Evolutionary conservation across 108 stramenopile genomes (phyloP), one percentile per base, ranked within the genome.

Genomic region (Pseudonitzschia multistriata): DNA sequence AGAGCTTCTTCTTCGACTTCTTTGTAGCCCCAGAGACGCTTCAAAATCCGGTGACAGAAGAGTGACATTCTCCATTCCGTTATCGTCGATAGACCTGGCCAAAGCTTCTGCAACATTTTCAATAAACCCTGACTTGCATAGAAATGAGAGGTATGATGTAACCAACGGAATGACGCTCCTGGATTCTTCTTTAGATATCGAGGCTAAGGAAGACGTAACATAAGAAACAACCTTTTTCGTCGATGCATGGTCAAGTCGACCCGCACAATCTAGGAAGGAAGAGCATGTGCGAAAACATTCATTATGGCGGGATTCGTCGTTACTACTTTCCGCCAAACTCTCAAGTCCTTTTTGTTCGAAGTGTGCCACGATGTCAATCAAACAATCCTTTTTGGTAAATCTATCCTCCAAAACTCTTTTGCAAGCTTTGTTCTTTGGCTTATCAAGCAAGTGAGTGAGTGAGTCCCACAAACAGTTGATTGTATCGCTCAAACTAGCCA

Each of bases 71-170:
- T 74, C 67, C 39, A 62, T 74, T 68, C 84, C 76, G 54, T 74
- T 64, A 0, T 52, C 36, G 7, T 61, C 48, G 34, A 92, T 82
- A 5, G 86, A 86, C 33, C 42, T 62, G 25, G 86, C 81, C 35
- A 92, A 74, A 22, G 83, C 77, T 28, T 39, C 31, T 25, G 79
- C 79, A 11, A 92, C 81, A 1, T 86, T 79, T 11, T 83, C 79
- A 1, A 67, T 65, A 87, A 87, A 89, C 3, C 82, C 81, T 83
- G 88, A 94, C 34, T 42, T 62, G 52, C 87, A 88, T 40, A 93
- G 74, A 15, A 88, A 74, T 21, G 89, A 63, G 39, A 87, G 68
- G 74, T 87, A 62, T 2, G 85, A 78, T 42, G 82, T 73, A 39
- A 14, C 48, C 70, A 64, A 82, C 27, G 62, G 66, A 22, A 34